A percentile compares a stretch with the other conserved stretches of the same genome.
These are phyloP conservation scores for Santalum album DNA, from an alignment of 164 flowering plant genomes.

Conservation along the genomic window DNA sequence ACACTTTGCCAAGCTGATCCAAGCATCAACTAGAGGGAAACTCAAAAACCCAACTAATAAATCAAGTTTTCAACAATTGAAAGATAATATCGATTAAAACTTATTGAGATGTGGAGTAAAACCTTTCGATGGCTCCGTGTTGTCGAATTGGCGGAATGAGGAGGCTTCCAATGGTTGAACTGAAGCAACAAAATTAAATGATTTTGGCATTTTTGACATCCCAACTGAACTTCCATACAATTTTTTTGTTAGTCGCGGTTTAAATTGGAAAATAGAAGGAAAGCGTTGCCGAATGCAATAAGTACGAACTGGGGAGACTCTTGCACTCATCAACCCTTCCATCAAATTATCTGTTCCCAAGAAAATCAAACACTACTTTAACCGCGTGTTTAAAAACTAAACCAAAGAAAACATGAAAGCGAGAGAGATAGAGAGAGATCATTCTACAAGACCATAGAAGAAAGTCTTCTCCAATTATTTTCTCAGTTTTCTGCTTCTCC, in stretches of 20 bases:
- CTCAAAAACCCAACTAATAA: not conserved
- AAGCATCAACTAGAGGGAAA: too few species aligned
- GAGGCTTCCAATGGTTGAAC: constrained; percentile 26
- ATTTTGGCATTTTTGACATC: constrained; percentile 20
- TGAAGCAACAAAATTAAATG: constrained; percentile 27
- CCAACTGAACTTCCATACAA: constrained; percentile 6
- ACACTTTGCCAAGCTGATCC: too few species aligned
- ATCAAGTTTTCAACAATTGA: not conserved
- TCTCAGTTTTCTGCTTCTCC: too few species aligned
- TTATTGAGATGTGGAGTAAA: not conserved
- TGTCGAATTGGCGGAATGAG: constrained; percentile 17
- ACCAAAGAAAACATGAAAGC: too few species aligned
- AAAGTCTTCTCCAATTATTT: too few species aligned
- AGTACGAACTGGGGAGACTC: constrained; percentile 13
- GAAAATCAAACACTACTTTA: too few species aligned
- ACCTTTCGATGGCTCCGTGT: constrained; percentile 49
- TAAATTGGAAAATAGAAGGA: constrained; percentile 8
- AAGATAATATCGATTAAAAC: not conserved
- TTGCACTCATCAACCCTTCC: constrained; percentile 38
- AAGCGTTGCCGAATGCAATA: constrained; percentile 7
- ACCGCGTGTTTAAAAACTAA: too few species aligned
- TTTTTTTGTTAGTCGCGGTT: constrained; percentile 10
- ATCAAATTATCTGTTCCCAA: constrained; percentile 21
- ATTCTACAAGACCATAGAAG: too few species aligned
- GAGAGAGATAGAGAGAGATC: too few species aligned